Percentiles rank a stretch among this genome's conserved stretches.
Evolutionary conservation across 164 flowering plant species (phyloP).

Genomic region (Tinospora cordifolia): DNA sequence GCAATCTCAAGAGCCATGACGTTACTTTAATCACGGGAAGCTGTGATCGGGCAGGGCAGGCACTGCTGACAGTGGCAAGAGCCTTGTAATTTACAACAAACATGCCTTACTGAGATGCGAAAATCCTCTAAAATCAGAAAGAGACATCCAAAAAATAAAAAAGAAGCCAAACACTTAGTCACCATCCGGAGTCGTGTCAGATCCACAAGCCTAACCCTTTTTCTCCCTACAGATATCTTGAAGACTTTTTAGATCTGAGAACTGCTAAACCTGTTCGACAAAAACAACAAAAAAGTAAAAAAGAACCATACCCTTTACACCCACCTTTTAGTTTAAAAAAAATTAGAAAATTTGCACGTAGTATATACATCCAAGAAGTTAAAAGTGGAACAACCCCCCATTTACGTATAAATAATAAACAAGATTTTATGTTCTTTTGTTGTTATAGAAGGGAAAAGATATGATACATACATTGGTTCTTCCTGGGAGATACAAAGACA

Average conservation of each 20-base stretch:
- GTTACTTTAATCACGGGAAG: neutral
- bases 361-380: constrained; percentile 12
- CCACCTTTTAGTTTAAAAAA: neutral
- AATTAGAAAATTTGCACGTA: too few species aligned
- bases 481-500: constrained; percentile 11
- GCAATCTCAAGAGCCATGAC: neutral
- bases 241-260: neutral
- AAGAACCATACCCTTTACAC: neutral
- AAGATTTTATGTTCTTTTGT: constrained; percentile 12
- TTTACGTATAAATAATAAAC: constrained; percentile 32
- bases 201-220: neutral
- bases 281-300: constrained; percentile 4
- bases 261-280: neutral
- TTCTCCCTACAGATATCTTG: neutral
- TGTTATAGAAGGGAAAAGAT: neutral
- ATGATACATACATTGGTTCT: constrained; percentile 43
- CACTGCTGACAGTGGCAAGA: neutral
- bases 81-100: neutral
- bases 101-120: neutral
- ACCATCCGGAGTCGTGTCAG: neutral
- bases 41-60: neutral
- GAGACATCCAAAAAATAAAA: neutral
- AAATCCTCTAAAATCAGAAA: neutral
- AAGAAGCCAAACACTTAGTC: neutral
- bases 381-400: constrained; percentile 24